Percentiles rank a stretch among this genome's conserved stretches.
Evolutionary conservation across 768 basidiomycete genomes (phyloP).

Genomic region (Leccinum subgranulosum): DNA sequence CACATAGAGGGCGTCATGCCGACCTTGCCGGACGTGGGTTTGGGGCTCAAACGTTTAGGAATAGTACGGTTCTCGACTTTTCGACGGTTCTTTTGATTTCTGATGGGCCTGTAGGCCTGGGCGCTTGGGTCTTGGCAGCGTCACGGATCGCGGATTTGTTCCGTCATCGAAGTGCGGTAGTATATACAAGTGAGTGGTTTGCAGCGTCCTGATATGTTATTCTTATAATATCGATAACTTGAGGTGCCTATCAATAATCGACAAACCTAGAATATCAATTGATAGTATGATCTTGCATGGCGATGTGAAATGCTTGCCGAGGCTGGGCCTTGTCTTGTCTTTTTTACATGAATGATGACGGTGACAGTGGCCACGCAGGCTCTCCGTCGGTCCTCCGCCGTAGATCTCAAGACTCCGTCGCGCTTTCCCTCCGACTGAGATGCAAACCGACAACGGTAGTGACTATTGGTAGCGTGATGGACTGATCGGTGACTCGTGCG

Average conservation of each 20-base stretch:
- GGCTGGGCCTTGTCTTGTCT: no score
- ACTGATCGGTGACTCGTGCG: no score
- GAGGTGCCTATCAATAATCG: neutral
- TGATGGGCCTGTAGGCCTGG: neutral
- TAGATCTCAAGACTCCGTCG: neutral
- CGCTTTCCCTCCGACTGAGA: neutral
- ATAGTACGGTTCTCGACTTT: neutral
- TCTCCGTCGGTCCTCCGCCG: neutral
- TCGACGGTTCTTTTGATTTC: neutral
- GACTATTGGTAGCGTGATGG: no score
- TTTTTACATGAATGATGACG: neutral
- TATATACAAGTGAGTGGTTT: no score
- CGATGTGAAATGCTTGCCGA: no score
- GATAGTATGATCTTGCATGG: no score
- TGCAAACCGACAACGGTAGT: neutral
- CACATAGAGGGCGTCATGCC: neutral
- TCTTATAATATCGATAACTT: neutral
- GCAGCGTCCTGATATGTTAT: no score
- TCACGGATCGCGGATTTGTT: neutral
- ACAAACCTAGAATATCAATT: no score
- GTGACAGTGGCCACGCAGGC: neutral
- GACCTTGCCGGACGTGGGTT: neutral
- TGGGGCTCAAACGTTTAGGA: neutral
- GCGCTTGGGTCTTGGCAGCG: neutral
- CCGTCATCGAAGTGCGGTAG: neutral